Evolutionary conservation across 768 basidiomycete genomes (phyloP), one percentile per base, ranked within the genome.

Genomic region (Russula emetica): DNA sequence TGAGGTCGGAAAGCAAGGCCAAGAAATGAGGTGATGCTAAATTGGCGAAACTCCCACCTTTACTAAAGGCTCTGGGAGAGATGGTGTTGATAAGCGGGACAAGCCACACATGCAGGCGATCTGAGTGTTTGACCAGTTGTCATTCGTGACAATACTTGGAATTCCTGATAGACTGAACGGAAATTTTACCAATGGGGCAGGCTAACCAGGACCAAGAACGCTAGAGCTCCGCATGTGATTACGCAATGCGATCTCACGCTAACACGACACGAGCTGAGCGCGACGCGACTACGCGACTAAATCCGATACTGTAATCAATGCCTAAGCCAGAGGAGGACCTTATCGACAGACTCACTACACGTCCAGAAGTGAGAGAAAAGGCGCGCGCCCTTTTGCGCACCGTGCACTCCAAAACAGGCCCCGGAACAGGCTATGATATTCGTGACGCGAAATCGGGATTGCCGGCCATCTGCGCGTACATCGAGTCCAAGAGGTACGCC

Each of bases 351-450:
- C 56, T 69, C 51, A 57, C 61, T 2, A 22, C 28, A 18, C 67
- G 61, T 22, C 50, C 51, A 55, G 78, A 79, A 45, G 80, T 78
- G 5, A 59, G 76, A 2, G 63, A 69, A 4, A 67, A 72, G 59
- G 74, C 80, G 1, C 72, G 69, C 20, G 64, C 63, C 0, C 66
- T 83, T 6, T 58, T 80, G 2, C 73, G 76, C 14, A 63, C 72
- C 3, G 79, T 78, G 1, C 72, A 75, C 51, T 67, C 75, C 5
- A 80, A 74, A 66, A 83, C 82, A 16, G 75, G 71, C 2, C 78
- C 75, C 18, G 82, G 83, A n/a, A 80, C 82, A 9, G 83, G 83
- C 7, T 76, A 76, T 58, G 74, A 78, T 22, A 63, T 83, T 3
- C 75, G 78, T 4, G 64, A 76, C 24, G 73, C 73, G 16, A 71